Evolutionary conservation across 2,329 filamentous ascomycete species (phyloP), one percentile per base, ranked within the genome.

Genomic region (Aspergillus amoenus): DNA sequence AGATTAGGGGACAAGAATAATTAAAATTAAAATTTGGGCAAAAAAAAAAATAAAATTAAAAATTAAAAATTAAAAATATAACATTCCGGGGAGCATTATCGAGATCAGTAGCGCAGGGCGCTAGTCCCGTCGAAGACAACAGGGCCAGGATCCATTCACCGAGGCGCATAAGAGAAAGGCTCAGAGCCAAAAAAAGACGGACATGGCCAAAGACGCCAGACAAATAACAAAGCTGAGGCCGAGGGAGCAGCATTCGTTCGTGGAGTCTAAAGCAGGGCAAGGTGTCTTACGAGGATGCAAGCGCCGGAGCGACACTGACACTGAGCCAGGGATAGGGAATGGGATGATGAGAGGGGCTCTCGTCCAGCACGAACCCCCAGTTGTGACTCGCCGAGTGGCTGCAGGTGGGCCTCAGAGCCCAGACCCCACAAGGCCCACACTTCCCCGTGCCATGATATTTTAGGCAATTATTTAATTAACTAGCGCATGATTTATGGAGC

Each of bases 331-430:
- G 60, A 60, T 64, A 55, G 37, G 47, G 47, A 22, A 37, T 37
- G 34, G 32, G 32, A 37, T 43, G 32, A 55, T 39, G 39, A 41
- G 48, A 17, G 34, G 39, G 55, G 49, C 52, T 53, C 43, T 55
- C 51, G 55, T 58, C 61, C 59, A 65, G 64, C 64, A 68, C 64
- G 66, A 66, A 68, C 64, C 64, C 64, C 65, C 62, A 61, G 64
- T 54, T 64, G 64, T 66, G 65, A 67, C 64, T 67, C 64, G 65
- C 62, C 61, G 61, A 65, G 57, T 58, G 59, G 51, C 62, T 66
- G 64, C 65, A 63, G 56, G 63, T 66, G 65, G 66, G 54, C 64
- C 64, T 21, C 64, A 63, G 63, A 63, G 57, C 58, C 53, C 50
- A 30, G 52, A 56, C 60, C 56, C 63, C 62, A 59, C 62, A 24